Evolutionary conservation across 805 yeast genomes (phyloP), one percentile per base, ranked within the genome.

Genomic region (Saccharomycopsis fibuligera): DNA sequence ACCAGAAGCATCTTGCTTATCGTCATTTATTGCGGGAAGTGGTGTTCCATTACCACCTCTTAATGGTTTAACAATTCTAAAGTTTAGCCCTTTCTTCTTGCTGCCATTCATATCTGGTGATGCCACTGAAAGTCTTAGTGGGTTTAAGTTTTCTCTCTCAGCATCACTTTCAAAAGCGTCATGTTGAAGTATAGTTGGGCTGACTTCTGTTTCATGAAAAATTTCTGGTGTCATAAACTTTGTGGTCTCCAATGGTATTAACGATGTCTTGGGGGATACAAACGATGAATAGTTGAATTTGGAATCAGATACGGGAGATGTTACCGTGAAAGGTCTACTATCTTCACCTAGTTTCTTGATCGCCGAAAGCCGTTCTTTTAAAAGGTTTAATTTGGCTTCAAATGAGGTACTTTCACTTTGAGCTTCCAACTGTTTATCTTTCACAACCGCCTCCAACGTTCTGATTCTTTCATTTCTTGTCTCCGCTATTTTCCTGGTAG

Each of bases 11-110:
- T 12, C 31, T 27, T 27, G 31, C 8, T 27, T 27, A 27, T 12
- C 12, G 31, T 12, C 12, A 27, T 27, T 27, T 12, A 27, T 27
- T 27, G 31, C 31, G 12, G 31, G 19, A 42, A 33, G 21, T 21
- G 30, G 17, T 48, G 61, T 5, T 63, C 66, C 46, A 19, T 29
- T 41, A 5, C 81, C 81, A 1, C 85, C 84, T 47, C 81, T 68
- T 35, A 79, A 54, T 3, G 86, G 85, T 60, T 79, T 81, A 17
- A 81, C 78, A 5, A 83, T 81, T 45, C 78, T 64, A 51, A 80
- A 65, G 59, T 79, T 77, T 43, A 79, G 63, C 1, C 83, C 83
- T 19, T 43, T 48, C 35, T 52, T 52, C 5, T 29, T 5, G 24
- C 31, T 35, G 12, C 48, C 44, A 14, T 16, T 44, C 8, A 33